Base-by-base conservation (phyloP, 768 basidiomycete genomes). In the Plicaturopsis crispa region DNA sequence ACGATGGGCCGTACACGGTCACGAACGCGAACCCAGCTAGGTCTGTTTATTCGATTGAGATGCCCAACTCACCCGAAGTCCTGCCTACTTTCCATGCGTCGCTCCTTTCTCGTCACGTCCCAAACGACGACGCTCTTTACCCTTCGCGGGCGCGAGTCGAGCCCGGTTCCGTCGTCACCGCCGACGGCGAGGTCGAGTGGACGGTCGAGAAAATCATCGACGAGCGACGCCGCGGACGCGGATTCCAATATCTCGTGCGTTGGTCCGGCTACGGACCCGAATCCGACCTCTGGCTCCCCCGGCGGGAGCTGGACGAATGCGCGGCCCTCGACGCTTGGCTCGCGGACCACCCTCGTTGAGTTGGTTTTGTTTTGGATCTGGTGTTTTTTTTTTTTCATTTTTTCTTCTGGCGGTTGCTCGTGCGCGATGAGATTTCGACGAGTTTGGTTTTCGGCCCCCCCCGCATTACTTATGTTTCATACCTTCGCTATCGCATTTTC, bases 71-170 rank as follows among this genome's bases (percentile, higher is more conserved):
- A 7, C 24, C 41, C 4, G 55, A 43, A 18, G 47, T 56, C 1
- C 57, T 56, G 34, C 51, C 53, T 0, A 59, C 46, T 0, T 70
- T 67, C 46, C 64, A 72, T 38, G 47, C 56, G 0, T 61, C 51
- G 3, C 48, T 60, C 18, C 40, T 67, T 0, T 24, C 40, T 0
- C 48, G 39, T 1, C 57, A 60, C 26, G 6, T 48, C 2, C 50
- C 62, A 0, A 72, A 70, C 42, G 60, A 71, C 37, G 45, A 57
- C 22, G 4, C 37, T 0, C 36, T 56, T 0, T 72, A 70, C 46
- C 67, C 69, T 1, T 51, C 52, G 0, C 51, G 61, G 0, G 41
- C 35, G 11, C 20, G 39, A 10, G 8, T 40, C 10, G 12, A 26
- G 8, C 47, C 51, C 11, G 39, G 45, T 8, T 55, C 59, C 0